These are phyloP conservation scores for Candida maesae DNA, from an alignment of 805 yeast genomes.

Conservation along the genomic window DNA sequence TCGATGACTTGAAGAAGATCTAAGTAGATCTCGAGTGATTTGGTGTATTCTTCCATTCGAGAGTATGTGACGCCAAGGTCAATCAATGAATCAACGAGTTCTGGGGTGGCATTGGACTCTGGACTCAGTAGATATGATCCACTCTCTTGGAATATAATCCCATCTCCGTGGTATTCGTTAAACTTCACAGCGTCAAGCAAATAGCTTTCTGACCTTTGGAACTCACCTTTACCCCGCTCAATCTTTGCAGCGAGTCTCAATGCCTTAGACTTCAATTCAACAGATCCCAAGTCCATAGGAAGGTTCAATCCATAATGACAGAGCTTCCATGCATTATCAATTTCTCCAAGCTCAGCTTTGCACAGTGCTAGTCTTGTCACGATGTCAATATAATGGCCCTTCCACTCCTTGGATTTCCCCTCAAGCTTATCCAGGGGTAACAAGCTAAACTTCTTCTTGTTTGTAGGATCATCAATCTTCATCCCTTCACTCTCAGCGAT, in stretches of 20 bases:
- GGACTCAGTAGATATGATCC: conserved; percentile 19
- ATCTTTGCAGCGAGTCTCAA: conserved; percentile 36
- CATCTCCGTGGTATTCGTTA: conserved; percentile 22
- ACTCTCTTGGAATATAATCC: conserved; percentile 12
- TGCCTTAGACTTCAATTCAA: conserved; percentile 25
- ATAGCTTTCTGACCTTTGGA: conserved; percentile 27
- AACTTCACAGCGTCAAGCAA: conserved; percentile 29
- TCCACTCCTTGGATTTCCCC: conserved; percentile 29
- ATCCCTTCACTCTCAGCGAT: conserved; percentile 31
- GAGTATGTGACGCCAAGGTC: conserved; percentile 26
- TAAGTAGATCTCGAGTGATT: conserved; percentile 34
- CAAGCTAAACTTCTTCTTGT: conserved; percentile 20
- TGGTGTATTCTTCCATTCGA: conserved; percentile 13
- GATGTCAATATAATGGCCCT: conserved; percentile 35
- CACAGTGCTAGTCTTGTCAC: conserved; percentile 37
- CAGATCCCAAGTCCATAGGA: conserved; percentile 27
- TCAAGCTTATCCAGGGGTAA: conserved; percentile 24
- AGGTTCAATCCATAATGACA: conserved; percentile 31
- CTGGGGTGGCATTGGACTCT: conserved; percentile 19
- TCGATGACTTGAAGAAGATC: conserved; percentile 24
- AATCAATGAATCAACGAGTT: conserved; percentile 22
- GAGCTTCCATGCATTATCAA: conserved; percentile 24
- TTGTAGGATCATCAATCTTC: conserved; percentile 14
- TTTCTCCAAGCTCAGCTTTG: conserved; percentile 26
- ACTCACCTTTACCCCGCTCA: conserved; percentile 19